phyloP scores from a whole-genome alignment of 164 flowering plant species.

The Stephania yunnanensis region DNA sequence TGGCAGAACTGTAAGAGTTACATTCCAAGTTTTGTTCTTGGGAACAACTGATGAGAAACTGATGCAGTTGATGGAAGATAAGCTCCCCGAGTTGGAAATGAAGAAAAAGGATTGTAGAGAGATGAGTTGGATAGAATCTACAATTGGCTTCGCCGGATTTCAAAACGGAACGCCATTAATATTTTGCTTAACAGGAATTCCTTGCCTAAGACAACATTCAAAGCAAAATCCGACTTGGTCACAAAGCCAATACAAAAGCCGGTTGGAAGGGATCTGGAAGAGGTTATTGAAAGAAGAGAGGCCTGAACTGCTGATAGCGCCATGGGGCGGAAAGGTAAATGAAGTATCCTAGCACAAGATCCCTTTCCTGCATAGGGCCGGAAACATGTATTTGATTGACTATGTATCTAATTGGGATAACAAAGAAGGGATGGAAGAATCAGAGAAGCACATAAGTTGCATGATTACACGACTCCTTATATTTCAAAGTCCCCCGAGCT shows the following conservation, averaged over 20 bases:
- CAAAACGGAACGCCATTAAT: not conserved
- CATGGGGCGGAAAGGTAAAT: slow-evolving; percentile 5
- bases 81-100: slow-evolving; percentile 10
- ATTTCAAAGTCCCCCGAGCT: slow-evolving; percentile 15
- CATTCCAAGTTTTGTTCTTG: not conserved
- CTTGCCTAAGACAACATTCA: not conserved
- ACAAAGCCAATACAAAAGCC: not conserved
- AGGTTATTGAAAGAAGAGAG: not conserved
- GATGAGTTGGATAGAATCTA: slow-evolving; percentile 12
- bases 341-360: not conserved
- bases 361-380: slow-evolving; percentile 10
- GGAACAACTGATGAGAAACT: not conserved
- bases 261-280: slow-evolving; percentile 7
- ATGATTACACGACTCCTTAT: slow-evolving; percentile 14
- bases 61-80: slow-evolving; percentile 1
- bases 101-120: not conserved
- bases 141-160: not conserved
- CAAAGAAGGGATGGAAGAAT: not conserved
- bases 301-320: not conserved
- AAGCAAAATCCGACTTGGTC: slow-evolving; percentile 4
- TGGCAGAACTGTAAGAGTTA: not conserved
- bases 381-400: slow-evolving; percentile 11
- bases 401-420: slow-evolving; percentile 10
- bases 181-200: slow-evolving; percentile 1
- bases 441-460: slow-evolving; percentile 13